Conservation (phyloP, 2,329 filamentous ascomycete species). For the Colletotrichum tofieldiae region DNA sequence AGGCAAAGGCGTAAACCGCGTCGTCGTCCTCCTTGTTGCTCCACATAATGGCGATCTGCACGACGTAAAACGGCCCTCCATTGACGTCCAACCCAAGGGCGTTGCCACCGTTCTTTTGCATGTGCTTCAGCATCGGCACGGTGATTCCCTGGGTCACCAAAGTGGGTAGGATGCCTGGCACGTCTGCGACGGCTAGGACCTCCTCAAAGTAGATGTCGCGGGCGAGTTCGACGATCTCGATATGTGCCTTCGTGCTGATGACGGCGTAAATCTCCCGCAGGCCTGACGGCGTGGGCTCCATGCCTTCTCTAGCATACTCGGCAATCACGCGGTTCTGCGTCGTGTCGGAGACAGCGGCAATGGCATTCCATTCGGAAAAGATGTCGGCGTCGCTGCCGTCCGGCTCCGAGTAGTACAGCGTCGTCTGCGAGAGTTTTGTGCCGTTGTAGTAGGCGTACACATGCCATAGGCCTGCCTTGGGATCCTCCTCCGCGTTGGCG, state of each 20-base stretch:
- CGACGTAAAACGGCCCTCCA: constrained; percentile 47
- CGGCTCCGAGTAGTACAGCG: constrained; percentile 57
- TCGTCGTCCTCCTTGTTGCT: constrained; percentile 42
- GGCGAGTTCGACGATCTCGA: constrained; percentile 44
- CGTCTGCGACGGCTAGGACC: constrained; percentile 28
- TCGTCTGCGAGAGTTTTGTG: constrained; percentile 48
- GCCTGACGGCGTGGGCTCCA: constrained; percentile 41
- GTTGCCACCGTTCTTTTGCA: constrained; percentile 57
- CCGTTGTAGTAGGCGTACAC: constrained; percentile 45
- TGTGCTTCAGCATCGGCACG: constrained; percentile 52
- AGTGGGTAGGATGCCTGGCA: constrained; percentile 48
- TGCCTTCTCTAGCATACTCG: constrained; percentile 40
- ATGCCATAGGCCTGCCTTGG: constrained; percentile 54
- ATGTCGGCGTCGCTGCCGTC: constrained; percentile 52
- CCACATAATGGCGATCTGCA: constrained; percentile 47
- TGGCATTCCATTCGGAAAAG: constrained; percentile 55
- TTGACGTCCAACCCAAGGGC: constrained; percentile 52
- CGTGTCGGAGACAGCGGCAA: constrained; percentile 50
- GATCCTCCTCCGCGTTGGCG: constrained; percentile 51
- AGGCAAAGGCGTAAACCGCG: constrained; percentile 43
- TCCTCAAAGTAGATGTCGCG: constrained; percentile 41
- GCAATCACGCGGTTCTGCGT: constrained; percentile 42
- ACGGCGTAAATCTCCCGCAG: constrained; percentile 46
- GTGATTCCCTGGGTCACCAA: constrained; percentile 60
- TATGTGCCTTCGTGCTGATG: constrained; percentile 43